Evolutionary conservation across 768 basidiomycete species (phyloP), one percentile per base, ranked within the genome.

Genomic region (Agrocybe chaxingu): DNA sequence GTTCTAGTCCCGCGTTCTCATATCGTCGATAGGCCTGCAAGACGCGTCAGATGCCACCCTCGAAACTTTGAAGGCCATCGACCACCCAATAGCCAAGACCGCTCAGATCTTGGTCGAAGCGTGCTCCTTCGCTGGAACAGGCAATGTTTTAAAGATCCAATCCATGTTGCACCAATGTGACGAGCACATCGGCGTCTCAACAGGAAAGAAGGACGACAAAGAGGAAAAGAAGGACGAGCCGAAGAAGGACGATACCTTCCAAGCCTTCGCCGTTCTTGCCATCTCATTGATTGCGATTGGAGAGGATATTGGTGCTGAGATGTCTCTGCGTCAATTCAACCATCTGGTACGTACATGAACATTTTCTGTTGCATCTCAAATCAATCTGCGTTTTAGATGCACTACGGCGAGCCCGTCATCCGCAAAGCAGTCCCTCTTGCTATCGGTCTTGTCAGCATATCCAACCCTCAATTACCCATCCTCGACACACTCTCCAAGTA

Each of bases 401-500:
- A 95, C 66, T 98, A 98, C 56, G 97, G 96, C 47, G 94, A 96
- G 59, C 92, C 93, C 4, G 73, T 83, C 57, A 92, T 98, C 60
- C 87, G 97, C 31, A 92, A 91, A 77, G 77, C 89, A 2, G 86
- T 99, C 19, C 97, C 97, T 13, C 84, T 99, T 12, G 97, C 96
- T 11, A 87, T 99, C 45, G 96, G 92, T 52, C 84, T 98, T 50
- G 82, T 98, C 67, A 94, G 87, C 67, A 84, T 93, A 32, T 99
- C 97, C 34, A 98, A 98, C 68, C 97, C 97, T 9, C 90, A 92
- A 70, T 79, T 98, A 4, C 79, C 88, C 35, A 88, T 99, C 55
- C 85, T 99, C 56, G 97, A 99, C 66, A 98, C 94, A 0, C 83
- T 99, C 9, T 98, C 96, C 5, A 96, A 96, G 68, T 99, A 99